Evolutionary conservation across 139 green algal species (phyloP).

Genomic region (Chlorella sorokiniana): DNA sequence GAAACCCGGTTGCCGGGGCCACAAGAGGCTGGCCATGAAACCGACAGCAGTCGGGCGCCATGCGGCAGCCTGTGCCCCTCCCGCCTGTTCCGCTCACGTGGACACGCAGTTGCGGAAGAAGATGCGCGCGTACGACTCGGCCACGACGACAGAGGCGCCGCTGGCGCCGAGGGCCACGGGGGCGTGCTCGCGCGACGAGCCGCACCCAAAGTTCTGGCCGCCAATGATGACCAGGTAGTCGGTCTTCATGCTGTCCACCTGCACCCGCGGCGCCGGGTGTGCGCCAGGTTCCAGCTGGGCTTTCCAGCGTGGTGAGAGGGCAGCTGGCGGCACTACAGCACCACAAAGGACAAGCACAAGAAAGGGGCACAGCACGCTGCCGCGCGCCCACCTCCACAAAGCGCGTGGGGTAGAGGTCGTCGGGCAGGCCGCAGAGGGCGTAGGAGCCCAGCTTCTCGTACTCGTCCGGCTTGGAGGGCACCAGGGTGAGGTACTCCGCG

Average conservation of each 20-base stretch:
- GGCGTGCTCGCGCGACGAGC: conserved; percentile 91
- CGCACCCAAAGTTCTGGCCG: conserved; percentile 95
- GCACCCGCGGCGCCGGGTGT: conserved; percentile 60
- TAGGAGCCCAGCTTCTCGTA: conserved; percentile 98
- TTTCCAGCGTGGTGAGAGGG: too few relatives aligned
- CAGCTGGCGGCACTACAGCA: too few relatives aligned
- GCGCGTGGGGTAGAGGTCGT: conserved; percentile 68
- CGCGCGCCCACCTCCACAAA: conserved; percentile 20
- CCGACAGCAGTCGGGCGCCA: too few relatives aligned
- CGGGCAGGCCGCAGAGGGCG: conserved; percentile 87
- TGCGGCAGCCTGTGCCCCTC: neutral
- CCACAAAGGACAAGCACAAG: neutral
- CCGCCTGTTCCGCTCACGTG: conserved; percentile 61
- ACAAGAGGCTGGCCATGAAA: too few relatives aligned
- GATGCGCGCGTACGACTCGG: conserved; percentile 93
- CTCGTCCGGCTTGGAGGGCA: conserved; percentile 90
- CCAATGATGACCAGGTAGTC: conserved; percentile 92
- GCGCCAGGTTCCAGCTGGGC: too few relatives aligned
- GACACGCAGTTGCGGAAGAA: conserved; percentile 98
- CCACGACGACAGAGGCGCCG: conserved; percentile 79
- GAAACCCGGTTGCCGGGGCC: neutral
- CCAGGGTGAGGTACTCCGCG: conserved; percentile 94
- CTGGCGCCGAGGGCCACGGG: conserved; percentile 88
- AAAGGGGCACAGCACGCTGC: neutral
- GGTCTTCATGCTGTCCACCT: conserved; percentile 88